Base-by-base conservation (phyloP, 2,329 filamentous ascomycete species). In the Xylariales sp. region DNA sequence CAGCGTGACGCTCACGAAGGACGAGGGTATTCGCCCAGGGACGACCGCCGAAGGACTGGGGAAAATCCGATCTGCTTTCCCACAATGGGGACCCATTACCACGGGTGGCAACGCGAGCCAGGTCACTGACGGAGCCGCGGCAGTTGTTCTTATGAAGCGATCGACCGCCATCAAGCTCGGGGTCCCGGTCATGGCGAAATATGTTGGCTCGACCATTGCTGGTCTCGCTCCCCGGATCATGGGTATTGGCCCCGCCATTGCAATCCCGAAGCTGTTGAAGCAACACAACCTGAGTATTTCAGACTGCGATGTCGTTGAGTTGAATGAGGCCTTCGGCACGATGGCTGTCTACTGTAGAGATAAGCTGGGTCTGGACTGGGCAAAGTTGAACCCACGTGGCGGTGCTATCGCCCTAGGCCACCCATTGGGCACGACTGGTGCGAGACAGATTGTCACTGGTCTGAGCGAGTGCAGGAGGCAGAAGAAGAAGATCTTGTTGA, bases 281-380 rank as follows among this genome's bases (percentile, higher is more conserved):
- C 84, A 93, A 69, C 82, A 84, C 75, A 81, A 84, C 65, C 67
- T 98, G 46, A 78, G 75, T 18, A 71, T 95, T 40, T 78, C 84
- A 45, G 93, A 97, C 55, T 78, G 93, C 47, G 93, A 98, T 59
- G 76, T 97, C 25, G 74, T 91, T 53, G 93, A 97, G 76, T 69
- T 98, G 60, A 98, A 98, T 71, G 93, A 98, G 76, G 93, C 93
- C 1, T 98, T 98, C 58, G 91, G 90, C 16, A 93, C 86, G 39
- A 97, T 97, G 93, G 90, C 88, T 1, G 90, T 96, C 21, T 97
- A 96, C 77, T 95, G 89, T 68, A 69, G 86, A 42, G 75, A 88
- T 56, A 79, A 71, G 51, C 74, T 93, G 38, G 78, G 78, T 50
- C 69, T 91, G 38, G 82, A 86, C 59, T 78, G 76, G 64, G 64